Conservation (phyloP, 1,284 basidiomycete species). For the Puccinia hordei region DNA sequence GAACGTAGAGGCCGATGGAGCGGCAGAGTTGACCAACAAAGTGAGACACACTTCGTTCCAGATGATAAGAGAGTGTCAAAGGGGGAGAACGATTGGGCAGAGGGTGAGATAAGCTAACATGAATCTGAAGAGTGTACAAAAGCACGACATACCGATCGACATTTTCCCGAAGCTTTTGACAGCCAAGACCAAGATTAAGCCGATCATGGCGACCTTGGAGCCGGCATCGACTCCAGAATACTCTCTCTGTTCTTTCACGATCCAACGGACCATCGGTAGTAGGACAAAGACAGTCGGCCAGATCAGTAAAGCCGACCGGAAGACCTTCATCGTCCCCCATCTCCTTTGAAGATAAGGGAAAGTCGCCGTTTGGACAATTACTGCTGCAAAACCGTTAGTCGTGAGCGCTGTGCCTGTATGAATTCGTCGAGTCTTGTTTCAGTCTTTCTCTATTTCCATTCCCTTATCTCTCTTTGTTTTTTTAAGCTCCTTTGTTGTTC, state of each 20-base stretch:
- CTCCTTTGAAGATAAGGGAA: conserved; percentile 32
- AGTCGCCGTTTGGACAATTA: conserved; percentile 22
- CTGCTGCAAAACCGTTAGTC: conserved; percentile 33
- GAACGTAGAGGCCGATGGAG: conserved; percentile 35
- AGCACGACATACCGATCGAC: conserved; percentile 17
- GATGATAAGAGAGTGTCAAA: background rate
- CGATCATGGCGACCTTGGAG: conserved; percentile 7
- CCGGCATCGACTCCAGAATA: background rate
- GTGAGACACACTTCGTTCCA: conserved; percentile 13
- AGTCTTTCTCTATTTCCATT: background rate
- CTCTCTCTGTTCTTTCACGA: background rate
- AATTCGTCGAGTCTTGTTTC: background rate
- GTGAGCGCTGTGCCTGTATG: conserved; percentile 35
- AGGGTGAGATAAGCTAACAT: too few relatives aligned
- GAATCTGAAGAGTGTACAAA: background rate
- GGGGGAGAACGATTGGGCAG: background rate
- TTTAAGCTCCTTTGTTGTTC: background rate
- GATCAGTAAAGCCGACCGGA: conserved; percentile 16
- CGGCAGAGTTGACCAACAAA: conserved; percentile 40
- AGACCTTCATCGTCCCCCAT: conserved; percentile 38
- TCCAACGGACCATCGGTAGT: conserved; percentile 15
- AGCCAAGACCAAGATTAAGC: conserved; percentile 23
- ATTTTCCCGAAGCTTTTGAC: conserved; percentile 38
- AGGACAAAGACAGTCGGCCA: conserved; percentile 18
- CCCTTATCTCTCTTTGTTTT: background rate